Evolutionary conservation across 495 filamentous ascomycete genomes (phyloP).

Genomic region (Neurospora intermedia): DNA sequence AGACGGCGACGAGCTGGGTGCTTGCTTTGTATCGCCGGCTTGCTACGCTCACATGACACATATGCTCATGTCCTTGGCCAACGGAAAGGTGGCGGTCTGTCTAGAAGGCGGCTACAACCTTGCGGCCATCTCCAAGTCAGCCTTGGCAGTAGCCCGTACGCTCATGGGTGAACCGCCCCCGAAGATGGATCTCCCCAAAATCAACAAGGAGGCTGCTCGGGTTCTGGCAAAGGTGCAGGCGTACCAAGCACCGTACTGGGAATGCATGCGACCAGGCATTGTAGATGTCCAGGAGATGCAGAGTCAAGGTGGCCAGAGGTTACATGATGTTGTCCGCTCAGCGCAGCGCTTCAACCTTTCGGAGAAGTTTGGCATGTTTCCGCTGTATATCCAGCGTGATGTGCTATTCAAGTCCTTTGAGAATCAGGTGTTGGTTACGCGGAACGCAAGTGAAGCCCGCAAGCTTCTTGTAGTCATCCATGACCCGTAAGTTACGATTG

Average conservation of each 20-base stretch:
- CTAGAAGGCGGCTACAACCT: conserved; percentile 96
- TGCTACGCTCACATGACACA: conserved; percentile 99
- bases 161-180: conserved; percentile 92
- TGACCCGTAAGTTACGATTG: conserved; percentile 51
- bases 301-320: conserved; percentile 20
- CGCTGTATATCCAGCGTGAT: conserved; percentile 61
- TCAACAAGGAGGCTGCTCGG: conserved; percentile 38
- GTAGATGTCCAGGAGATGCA: conserved; percentile 32
- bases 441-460: conserved; percentile 23
- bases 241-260: conserved; percentile 48
- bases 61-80: conserved; percentile 94
- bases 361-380: conserved; percentile 61
- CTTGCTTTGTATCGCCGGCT: conserved; percentile 77
- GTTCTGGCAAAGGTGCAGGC: conserved; percentile 41
- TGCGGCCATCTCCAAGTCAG: conserved; percentile 80
- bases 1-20: conserved; percentile 81
- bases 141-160: conserved; percentile 80
- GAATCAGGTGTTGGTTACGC: conserved; percentile 81
- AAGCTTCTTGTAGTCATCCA: conserved; percentile 69
- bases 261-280: conserved; percentile 46
- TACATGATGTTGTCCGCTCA: conserved; percentile 60
- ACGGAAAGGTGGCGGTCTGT: conserved; percentile 83
- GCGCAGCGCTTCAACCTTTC: conserved; percentile 61
- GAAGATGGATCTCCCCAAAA: conserved; percentile 40
- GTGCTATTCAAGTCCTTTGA: conserved; percentile 67